Conservation (phyloP, 768 basidiomycete species). For the Dentipellis sp. region DNA sequence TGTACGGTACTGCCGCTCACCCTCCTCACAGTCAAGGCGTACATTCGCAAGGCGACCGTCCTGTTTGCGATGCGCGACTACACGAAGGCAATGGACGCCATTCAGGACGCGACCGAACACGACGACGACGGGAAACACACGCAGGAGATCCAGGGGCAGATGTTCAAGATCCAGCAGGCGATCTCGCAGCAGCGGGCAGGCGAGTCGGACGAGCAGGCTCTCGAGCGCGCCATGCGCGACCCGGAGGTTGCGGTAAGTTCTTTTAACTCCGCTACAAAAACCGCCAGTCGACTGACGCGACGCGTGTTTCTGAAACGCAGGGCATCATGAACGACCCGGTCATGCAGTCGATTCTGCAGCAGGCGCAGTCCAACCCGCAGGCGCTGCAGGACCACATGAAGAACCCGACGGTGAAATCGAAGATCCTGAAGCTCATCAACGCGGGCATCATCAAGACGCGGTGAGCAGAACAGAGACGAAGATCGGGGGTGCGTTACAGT, state of each 20-base stretch:
- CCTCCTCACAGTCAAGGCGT: conserved; percentile 66
- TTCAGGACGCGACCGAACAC: conserved; percentile 66
- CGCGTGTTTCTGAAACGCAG: conserved; percentile 25
- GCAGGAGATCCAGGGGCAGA: conserved; percentile 72
- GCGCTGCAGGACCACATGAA: conserved; percentile 96
- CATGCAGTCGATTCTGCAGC: conserved; percentile 92
- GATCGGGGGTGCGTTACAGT: conserved; percentile 13
- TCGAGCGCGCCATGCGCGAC: conserved; percentile 93
- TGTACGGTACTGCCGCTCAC: not conserved
- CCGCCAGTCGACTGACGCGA: not conserved
- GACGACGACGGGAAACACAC: conserved; percentile 79
- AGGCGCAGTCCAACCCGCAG: conserved; percentile 82
- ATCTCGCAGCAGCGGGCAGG: conserved; percentile 67
- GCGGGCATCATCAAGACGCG: conserved; percentile 91
- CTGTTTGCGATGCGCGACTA: conserved; percentile 88
- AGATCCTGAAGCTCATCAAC: conserved; percentile 85
- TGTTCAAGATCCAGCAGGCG: conserved; percentile 75
- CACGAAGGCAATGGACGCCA: conserved; percentile 75
- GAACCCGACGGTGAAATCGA: conserved; percentile 70
- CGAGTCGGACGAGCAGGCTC: conserved; percentile 89
- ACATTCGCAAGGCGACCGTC: conserved; percentile 87
- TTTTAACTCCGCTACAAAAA: no score
- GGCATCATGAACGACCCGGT: conserved; percentile 82
- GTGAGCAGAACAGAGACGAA: conserved; percentile 19
- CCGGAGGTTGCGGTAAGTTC: conserved; percentile 82